Evolutionary conservation across 163 green algal species (phyloP), one percentile per base, ranked within the genome.

Genomic region (Chlorella variabilis): DNA sequence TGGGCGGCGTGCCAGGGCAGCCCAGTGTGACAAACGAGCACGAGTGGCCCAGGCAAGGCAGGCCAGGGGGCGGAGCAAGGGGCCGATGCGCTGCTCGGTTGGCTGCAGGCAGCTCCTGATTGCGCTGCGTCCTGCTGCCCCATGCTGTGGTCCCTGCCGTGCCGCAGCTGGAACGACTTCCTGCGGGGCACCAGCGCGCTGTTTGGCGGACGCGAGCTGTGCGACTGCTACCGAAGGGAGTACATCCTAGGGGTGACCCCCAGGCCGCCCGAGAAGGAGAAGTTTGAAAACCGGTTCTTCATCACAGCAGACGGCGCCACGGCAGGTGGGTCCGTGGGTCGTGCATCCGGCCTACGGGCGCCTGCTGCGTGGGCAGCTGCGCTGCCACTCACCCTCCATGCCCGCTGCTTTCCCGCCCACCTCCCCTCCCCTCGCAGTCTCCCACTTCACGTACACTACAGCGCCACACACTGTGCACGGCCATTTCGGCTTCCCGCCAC

Each of bases 231-330:
- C 56, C 73, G 73, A 1, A 56, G 17, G 2, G 54, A 71, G 8
- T 58, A 58, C 39, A 39, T 39, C 25, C 27, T 29, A 49, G 54
- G 33, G 8, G 48, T 54, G 71, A 45, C 33, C 31, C 48, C 31
- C 66, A 80, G 59, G 56, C 73, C 73, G 4, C 56, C 73, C 13
- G 73, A 80, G 56, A 20, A 41, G 0, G 73, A 80, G 27, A 80
- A 80, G 73, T 66, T 70, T 48, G 73, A 80, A 20, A 80, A 80
- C 73, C 13, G 73, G 36, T 69, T 42, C 38, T 80, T 70, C 73
- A 8, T 34, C 27, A 42, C 27, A 3, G 7, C 21, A 38, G 48
- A 45, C 38, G 73, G 56, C 36, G 38, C 39, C 27, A 59, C 65
- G 3, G 51, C 27, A 29, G 71, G 71, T 78, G 71, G 34, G 71